A percentile compares a stretch with the other conserved stretches of the same genome.
Evolutionary conservation across 2,329 filamentous ascomycete species (phyloP).

Genomic region (Samsoniella hepiali): DNA sequence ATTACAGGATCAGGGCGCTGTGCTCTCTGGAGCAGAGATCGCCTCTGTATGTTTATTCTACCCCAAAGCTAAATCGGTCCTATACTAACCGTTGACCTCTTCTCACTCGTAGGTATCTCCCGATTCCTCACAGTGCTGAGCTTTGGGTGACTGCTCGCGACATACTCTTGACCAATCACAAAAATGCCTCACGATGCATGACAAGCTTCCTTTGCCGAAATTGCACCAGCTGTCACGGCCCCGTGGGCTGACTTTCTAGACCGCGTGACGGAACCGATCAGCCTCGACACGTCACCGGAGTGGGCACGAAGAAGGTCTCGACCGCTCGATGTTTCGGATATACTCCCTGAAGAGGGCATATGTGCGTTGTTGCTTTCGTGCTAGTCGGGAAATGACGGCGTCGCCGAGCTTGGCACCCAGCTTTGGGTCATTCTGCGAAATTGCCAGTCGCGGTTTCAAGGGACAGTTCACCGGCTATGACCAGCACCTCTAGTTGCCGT

Average conservation of each 20-base stretch:
- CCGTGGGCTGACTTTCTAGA: background rate
- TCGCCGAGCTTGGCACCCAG: background rate
- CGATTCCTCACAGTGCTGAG: background rate
- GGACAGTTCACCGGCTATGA: background rate
- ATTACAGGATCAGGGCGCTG: no score
- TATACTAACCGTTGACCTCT: background rate
- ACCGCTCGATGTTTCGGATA: slow-evolving; percentile 5
- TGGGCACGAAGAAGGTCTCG: slow-evolving; percentile 2
- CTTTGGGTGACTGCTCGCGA: background rate
- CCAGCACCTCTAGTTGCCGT: background rate
- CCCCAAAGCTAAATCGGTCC: no score
- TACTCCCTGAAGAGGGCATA: slow-evolving; percentile 3
- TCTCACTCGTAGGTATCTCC: background rate
- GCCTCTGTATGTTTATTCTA: no score
- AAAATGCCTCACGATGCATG: slow-evolving; percentile 4
- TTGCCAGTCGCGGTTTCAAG: background rate
- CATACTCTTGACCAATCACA: background rate
- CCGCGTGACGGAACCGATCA: background rate
- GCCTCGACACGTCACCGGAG: background rate
- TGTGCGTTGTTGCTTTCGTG: background rate
- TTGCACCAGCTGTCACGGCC: background rate
- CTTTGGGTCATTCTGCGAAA: background rate
- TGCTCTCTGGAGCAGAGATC: no score
- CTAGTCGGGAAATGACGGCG: slow-evolving; percentile 1
- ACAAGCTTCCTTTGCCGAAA: background rate